Conservation (phyloP, 2,329 filamentous ascomycete genomes). For the Alternaria sp. region DNA sequence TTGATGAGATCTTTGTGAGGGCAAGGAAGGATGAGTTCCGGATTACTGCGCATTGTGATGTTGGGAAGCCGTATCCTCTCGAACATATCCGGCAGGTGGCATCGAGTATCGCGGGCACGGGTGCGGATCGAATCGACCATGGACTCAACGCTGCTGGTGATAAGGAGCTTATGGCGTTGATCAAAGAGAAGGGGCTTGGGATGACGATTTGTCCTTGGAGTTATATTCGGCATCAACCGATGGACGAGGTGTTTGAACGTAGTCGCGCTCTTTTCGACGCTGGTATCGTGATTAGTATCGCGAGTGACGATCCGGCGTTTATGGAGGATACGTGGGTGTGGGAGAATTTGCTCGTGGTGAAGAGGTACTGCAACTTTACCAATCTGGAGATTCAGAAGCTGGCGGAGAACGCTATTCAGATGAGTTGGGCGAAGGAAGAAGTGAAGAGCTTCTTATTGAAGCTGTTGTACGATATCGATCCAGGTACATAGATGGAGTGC, state of each 20-base stretch:
- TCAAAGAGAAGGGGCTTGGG: conserved; percentile 44
- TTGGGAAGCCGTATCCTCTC: conserved; percentile 57
- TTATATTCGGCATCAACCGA: conserved; percentile 49
- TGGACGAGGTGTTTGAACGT: conserved; percentile 35
- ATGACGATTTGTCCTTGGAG: conserved; percentile 54
- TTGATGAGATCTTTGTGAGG: not conserved
- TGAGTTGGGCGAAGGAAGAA: conserved; percentile 54
- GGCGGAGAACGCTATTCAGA: conserved; percentile 53
- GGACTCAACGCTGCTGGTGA: conserved; percentile 50
- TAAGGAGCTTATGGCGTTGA: conserved; percentile 40
- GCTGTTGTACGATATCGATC: not conserved
- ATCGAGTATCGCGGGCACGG: conserved; percentile 28
- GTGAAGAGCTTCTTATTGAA: not conserved
- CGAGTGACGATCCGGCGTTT: conserved; percentile 55
- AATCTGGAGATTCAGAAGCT: conserved; percentile 53
- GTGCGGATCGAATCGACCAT: conserved; percentile 52
- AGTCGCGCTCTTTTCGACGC: conserved; percentile 53
- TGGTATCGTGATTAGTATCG: conserved; percentile 29
- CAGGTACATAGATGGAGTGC: not conserved
- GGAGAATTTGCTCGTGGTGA: conserved; percentile 55
- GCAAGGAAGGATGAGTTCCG: conserved; percentile 53
- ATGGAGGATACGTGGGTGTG: conserved; percentile 59
- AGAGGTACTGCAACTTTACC: conserved; percentile 50
- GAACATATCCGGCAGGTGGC: conserved; percentile 51
- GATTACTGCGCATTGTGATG: conserved; percentile 60